These are phyloP conservation scores for Onygenales sp. DNA, from an alignment of 2,329 filamentous ascomycete species.

Conservation along the genomic window DNA sequence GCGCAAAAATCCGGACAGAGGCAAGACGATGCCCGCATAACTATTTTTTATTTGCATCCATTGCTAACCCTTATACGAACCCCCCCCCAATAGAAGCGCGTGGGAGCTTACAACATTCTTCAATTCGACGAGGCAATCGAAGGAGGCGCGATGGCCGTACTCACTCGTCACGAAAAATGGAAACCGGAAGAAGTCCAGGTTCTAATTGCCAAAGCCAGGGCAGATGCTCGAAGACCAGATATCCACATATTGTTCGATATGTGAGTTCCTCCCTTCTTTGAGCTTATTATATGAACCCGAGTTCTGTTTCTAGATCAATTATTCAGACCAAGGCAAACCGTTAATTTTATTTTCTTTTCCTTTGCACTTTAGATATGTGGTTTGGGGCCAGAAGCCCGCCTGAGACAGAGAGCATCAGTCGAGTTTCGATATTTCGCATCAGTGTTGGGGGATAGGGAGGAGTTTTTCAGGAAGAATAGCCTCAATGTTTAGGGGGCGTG, in stretches of 20 bases:
- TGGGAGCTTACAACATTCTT: slow-evolving; percentile 16
- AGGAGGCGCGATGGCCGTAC: slow-evolving; percentile 18
- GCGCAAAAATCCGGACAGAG: not conserved
- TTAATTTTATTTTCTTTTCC: not conserved
- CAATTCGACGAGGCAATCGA: slow-evolving; percentile 18
- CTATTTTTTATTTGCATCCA: not conserved
- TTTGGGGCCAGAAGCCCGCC: too few relatives aligned
- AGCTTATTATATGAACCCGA: too few relatives aligned
- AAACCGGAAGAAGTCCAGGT: slow-evolving; percentile 19
- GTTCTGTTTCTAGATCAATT: too few relatives aligned
- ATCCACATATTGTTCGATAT: slow-evolving; percentile 22
- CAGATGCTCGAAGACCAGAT: slow-evolving; percentile 20
- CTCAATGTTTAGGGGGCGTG: too few relatives aligned
- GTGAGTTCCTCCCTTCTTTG: slow-evolving; percentile 7
- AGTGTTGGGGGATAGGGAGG: too few relatives aligned
- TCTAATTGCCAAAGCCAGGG: slow-evolving; percentile 21
- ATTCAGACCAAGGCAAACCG: not conserved
- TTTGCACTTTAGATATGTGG: not conserved
- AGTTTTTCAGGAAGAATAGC: too few relatives aligned
- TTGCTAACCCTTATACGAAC: not conserved
- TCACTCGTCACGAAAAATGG: slow-evolving; percentile 17
- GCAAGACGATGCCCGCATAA: too few relatives aligned
- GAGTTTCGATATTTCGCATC: too few relatives aligned
- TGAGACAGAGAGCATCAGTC: too few relatives aligned
- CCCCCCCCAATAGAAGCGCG: slow-evolving; percentile 12